These are phyloP conservation scores for Blastomyces parvus DNA, from an alignment of 2,329 filamentous ascomycete genomes.

Conservation along the genomic window DNA sequence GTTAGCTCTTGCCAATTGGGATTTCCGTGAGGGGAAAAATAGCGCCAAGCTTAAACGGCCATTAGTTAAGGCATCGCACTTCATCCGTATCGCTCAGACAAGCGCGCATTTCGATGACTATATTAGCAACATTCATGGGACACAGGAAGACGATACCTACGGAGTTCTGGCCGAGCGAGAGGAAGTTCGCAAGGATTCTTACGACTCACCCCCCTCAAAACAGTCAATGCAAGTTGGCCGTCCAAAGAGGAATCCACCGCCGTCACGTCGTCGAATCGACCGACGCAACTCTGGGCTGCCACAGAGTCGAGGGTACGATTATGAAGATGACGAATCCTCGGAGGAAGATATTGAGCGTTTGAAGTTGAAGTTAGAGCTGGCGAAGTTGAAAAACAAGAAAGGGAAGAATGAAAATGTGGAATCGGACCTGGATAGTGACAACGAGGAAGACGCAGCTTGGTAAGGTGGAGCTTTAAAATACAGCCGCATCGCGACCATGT, in stretches of 20 bases:
- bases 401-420: background rate
- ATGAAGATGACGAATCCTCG: conserved; percentile 3
- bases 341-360: conserved; percentile 1
- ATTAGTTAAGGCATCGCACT: background rate
- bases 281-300: background rate
- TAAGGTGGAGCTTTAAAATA: background rate
- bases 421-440: background rate
- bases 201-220: background rate
- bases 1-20: conserved; percentile 25
- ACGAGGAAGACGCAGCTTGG: background rate
- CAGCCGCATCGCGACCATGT: background rate
- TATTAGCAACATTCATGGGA: conserved; percentile 7
- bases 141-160: conserved; percentile 2
- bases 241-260: background rate
- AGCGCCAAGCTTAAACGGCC: background rate
- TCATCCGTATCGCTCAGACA: conserved; percentile 1
- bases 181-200: background rate
- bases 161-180: conserved; percentile 1
- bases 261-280: background rate
- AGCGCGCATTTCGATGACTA: conserved; percentile 8
- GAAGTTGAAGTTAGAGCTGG: background rate
- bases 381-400: conserved; percentile 3
- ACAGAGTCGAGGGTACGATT: background rate
- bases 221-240: background rate
- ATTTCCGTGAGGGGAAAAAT: conserved; percentile 9